phyloP scores from a whole-genome alignment of 2,329 filamentous ascomycete genomes.

The Ustilaginoidea virens region DNA sequence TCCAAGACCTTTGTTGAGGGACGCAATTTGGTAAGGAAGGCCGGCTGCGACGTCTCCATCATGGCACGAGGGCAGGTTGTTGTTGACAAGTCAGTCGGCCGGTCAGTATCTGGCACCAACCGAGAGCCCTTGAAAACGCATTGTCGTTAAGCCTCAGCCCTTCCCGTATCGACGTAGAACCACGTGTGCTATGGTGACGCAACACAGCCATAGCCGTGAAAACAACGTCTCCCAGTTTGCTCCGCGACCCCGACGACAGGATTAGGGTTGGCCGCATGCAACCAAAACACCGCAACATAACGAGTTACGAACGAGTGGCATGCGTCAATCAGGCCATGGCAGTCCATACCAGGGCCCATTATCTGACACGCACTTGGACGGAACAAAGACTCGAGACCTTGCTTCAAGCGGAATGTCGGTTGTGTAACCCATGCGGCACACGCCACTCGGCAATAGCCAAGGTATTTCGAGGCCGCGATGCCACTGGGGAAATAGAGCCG shows the following conservation, averaged over 20 bases:
- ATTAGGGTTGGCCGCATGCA: conserved; percentile 1
- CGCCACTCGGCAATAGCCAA: conserved; percentile 6
- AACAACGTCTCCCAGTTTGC: not conserved
- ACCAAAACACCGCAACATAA: conserved; percentile 1
- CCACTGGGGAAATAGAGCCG: too few relatives aligned
- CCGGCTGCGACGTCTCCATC: too few relatives aligned
- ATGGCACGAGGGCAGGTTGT: too few relatives aligned
- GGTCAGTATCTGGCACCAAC: not conserved
- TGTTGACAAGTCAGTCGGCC: conserved; percentile 2
- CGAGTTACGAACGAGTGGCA: too few relatives aligned
- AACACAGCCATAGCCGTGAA: not conserved
- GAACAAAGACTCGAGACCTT: conserved; percentile 1
- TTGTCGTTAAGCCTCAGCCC: not conserved
- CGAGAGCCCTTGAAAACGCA: conserved; percentile 1
- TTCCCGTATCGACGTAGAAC: not conserved
- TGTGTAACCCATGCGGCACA: conserved; percentile 4
- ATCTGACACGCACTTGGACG: not conserved
- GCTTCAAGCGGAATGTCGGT: conserved; percentile 1
- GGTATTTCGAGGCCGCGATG: too few relatives aligned
- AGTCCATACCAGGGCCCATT: not conserved
- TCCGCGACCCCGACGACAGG: conserved; percentile 1
- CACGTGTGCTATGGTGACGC: not conserved
- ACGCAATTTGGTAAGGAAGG: too few relatives aligned
- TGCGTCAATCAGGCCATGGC: too few relatives aligned
- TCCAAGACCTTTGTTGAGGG: too few relatives aligned